Percentiles rank a stretch among this genome's conserved stretches.
These are phyloP conservation scores for Blastomyces gilchristii DNA, from an alignment of 2,329 filamentous ascomycete genomes.

Conservation along the genomic window DNA sequence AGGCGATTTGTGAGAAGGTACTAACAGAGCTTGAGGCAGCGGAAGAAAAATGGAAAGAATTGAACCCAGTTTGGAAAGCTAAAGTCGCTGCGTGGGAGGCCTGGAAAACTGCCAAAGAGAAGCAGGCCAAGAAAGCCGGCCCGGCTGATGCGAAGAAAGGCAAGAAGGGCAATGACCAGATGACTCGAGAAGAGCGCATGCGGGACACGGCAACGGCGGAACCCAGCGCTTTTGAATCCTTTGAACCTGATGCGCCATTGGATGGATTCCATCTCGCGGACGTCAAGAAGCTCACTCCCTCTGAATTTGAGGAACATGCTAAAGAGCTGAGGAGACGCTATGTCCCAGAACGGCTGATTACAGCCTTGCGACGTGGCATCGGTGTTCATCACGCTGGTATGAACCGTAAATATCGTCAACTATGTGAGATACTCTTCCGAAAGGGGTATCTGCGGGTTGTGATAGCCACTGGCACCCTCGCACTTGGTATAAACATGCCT, in stretches of 20 bases:
- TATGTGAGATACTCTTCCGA: constrained; percentile 60
- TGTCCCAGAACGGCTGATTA: constrained; percentile 45
- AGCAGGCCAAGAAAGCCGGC: constrained; percentile 29
- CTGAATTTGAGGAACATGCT: constrained; percentile 50
- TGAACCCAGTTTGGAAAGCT: constrained; percentile 49
- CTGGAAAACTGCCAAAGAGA: constrained; percentile 39
- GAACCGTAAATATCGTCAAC: constrained; percentile 66
- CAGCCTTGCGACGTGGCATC: constrained; percentile 55
- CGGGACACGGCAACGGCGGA: constrained; percentile 49
- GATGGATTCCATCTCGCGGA: constrained; percentile 58
- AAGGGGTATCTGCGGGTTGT: constrained; percentile 61
- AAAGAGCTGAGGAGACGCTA: constrained; percentile 42
- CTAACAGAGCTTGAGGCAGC: constrained; percentile 44
- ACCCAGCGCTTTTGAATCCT: constrained; percentile 49
- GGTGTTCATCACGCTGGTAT: constrained; percentile 72
- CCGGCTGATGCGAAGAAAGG: constrained; percentile 23
- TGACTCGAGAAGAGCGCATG: constrained; percentile 45
- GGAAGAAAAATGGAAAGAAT: constrained; percentile 49
- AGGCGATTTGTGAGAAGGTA: constrained; percentile 46
- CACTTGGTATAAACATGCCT: constrained; percentile 73
- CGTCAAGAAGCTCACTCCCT: constrained; percentile 45
- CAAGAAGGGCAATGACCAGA: constrained; percentile 35
- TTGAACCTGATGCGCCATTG: constrained; percentile 55
- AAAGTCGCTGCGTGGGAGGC: constrained; percentile 50
- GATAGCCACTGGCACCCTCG: constrained; percentile 64